Evolutionary conservation across 768 basidiomycete species (phyloP).

Genomic region (Kwoniella mangroviensis): DNA sequence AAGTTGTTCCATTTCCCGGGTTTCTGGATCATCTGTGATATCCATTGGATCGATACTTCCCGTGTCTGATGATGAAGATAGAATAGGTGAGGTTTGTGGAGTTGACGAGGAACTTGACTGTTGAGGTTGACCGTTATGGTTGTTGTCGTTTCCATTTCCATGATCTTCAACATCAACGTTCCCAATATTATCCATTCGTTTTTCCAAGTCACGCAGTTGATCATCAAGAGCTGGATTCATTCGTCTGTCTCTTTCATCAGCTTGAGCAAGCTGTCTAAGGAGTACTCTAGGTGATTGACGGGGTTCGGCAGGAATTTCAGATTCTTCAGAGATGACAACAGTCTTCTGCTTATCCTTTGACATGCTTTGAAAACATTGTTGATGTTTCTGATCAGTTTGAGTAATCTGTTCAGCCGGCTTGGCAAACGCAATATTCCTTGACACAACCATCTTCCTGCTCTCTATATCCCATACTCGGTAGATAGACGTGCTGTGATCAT

Average conservation of each 20-base stretch:
- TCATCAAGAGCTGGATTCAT: background rate
- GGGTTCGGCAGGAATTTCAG: background rate
- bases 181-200: background rate
- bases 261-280: slow-evolving; percentile 1
- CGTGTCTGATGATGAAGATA: no score
- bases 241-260: slow-evolving; percentile 2
- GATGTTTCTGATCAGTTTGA: background rate
- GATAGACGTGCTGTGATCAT: background rate
- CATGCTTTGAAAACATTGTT: background rate
- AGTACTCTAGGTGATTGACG: slow-evolving; percentile 1
- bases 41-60: background rate
- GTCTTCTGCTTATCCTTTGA: background rate
- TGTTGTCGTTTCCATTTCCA: background rate
- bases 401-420: background rate
- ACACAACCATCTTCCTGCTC: slow-evolving; percentile 7
- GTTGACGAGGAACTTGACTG: background rate
- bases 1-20: background rate
- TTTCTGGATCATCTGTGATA: slow-evolving; percentile 8
- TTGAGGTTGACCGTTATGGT: background rate
- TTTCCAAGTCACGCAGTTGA: background rate
- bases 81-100: background rate
- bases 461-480: slow-evolving; percentile 6
- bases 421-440: slow-evolving; percentile 7
- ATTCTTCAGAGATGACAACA: background rate
- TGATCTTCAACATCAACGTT: background rate